Evolutionary conservation across 495 filamentous ascomycete genomes (phyloP), one percentile per base, ranked within the genome.

Genomic region (Thozetella sp.): DNA sequence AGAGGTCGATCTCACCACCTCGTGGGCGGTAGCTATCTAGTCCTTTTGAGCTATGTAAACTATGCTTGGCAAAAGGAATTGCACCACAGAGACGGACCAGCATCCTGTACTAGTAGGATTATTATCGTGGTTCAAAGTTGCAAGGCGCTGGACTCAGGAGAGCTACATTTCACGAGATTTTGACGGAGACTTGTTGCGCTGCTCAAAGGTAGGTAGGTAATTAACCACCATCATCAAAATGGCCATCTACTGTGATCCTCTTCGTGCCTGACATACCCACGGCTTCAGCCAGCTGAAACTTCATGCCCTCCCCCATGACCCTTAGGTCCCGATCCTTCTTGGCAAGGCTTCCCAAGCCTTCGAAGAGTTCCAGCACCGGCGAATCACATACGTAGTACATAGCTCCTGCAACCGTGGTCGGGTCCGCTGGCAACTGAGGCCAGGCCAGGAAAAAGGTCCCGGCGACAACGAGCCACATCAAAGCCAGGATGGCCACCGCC

Each of bases 401-500:
- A 22, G 63, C 58, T 1, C 64, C 67, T 9, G 58, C 67, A 22
- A 69, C 64, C 13, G 67, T 67, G 58, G 58, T 60, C 40, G 67
- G 67, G 25, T 69, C 67, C 2, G 62, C 64, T 13, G 67, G 67
- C 64, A 69, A 60, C 24, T 64, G 58, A 19, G 67, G 67, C 64
- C 61, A 64, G 2, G 48, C 60, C 11, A 69, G 40, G 23, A 72
- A 60, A 11, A 76, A 66, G 37, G 69, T 60, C 48, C 59, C 59
- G 3, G 64, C 55, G 20, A 73, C 57, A 4, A 68, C 67, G 2
- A 76, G 19, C 45, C 72, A 65, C 75, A 77, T 77, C 53, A 75
- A 6, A 30, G 25, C 19, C n/a, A 77, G 54, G 24, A 77, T 64
- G 20, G 22, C 68, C 19, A 75, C 54, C 22, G 67, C 62, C n/a